Evolutionary conservation across 2,329 filamentous ascomycete species (phyloP).

Genomic region (Cytospora leucostoma): DNA sequence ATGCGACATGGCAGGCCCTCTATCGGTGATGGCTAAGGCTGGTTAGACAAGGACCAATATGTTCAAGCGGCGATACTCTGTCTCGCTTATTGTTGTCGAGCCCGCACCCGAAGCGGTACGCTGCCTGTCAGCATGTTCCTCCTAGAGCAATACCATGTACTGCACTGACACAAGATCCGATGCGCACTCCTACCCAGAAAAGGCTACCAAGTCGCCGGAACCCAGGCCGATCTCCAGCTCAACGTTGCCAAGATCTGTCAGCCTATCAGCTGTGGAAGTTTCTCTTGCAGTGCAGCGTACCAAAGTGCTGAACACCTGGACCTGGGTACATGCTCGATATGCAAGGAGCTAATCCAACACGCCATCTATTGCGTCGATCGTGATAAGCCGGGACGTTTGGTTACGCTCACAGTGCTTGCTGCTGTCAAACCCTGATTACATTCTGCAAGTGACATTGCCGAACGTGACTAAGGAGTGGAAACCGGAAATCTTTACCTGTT

Average conservation of each 20-base stretch:
- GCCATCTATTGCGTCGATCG: neutral
- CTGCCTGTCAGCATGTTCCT: slow-evolving; percentile 1
- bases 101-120: neutral
- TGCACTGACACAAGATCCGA: neutral
- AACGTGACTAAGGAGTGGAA: slow-evolving; percentile 12
- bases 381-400: slow-evolving; percentile 6
- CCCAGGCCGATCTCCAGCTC: slow-evolving; percentile 4
- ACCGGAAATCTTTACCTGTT: slow-evolving; percentile 18
- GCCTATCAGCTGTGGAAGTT: neutral
- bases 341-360: neutral
- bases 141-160: neutral
- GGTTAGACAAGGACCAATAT: neutral
- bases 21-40: neutral
- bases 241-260: neutral
- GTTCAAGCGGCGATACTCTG: neutral
- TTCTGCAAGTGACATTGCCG: slow-evolving; percentile 11
- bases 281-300: neutral
- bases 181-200: neutral
- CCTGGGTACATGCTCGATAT: neutral
- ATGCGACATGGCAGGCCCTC: neutral
- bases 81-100: neutral
- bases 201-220: slow-evolving; percentile 13
- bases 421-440: slow-evolving; percentile 15
- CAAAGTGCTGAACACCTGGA: neutral
- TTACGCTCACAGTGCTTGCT: slow-evolving; percentile 13